phyloP scores from a whole-genome alignment of 331 rosid species.

The Rosa hybrid region DNA sequence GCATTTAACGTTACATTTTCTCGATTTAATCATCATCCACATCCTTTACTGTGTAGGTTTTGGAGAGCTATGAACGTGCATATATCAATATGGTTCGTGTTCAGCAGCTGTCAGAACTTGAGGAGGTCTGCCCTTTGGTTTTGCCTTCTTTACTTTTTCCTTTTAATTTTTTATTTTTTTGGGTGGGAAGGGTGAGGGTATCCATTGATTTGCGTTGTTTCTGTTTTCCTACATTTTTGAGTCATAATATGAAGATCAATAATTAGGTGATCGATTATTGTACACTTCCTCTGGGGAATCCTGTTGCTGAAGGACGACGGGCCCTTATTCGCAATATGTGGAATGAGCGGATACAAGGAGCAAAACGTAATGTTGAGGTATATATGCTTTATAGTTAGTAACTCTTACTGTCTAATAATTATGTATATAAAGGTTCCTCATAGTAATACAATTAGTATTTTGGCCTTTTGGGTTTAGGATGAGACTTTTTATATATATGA shows the following conservation, averaged over 20 bases:
- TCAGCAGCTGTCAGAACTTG: conserved; percentile 93
- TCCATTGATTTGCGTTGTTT: neutral
- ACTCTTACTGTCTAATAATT: neutral
- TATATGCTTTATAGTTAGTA: conserved; percentile 4
- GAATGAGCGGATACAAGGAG: conserved; percentile 97
- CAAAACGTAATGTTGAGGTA: conserved; percentile 93
- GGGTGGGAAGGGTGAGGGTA: neutral
- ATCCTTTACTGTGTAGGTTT: conserved; percentile 55
- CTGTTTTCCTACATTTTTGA: neutral
- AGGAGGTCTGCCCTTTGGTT: conserved; percentile 65
- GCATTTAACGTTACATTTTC: neutral
- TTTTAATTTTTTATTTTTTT: neutral
- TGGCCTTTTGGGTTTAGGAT: neutral
- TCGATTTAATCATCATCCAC: conserved; percentile 12
- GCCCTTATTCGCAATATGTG: conserved; percentile 97
- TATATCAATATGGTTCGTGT: conserved; percentile 97
- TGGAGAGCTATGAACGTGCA: conserved; percentile 99
- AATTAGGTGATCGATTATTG: conserved; percentile 87
- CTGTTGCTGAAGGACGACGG: conserved; percentile 86
- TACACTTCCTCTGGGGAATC: conserved; percentile 70
- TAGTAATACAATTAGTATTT: neutral
- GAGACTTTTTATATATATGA: neutral
- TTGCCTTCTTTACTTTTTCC: neutral
- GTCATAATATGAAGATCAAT: conserved; percentile 11
- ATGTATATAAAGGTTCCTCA: neutral